Base-by-base conservation (phyloP, 2,329 filamentous ascomycete species). In the Hymenoscyphus infarciens region DNA sequence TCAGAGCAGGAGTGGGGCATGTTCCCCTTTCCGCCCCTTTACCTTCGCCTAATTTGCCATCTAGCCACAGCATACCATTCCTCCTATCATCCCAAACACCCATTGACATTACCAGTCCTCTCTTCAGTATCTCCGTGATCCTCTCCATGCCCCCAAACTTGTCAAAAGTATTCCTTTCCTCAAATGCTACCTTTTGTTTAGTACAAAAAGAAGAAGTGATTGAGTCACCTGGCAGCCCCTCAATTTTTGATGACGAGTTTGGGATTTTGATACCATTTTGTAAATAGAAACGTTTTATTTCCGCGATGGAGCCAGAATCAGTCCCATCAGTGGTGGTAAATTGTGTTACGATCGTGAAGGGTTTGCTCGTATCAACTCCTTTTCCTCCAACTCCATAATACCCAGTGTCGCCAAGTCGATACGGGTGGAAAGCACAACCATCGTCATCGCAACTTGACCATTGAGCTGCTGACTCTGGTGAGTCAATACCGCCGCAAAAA, bases 201-300 rank as follows among this genome's bases (percentile, higher is more conserved):
- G 75, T 75, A 76, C 86, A 88, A 77, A 80, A 86, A 1, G 75
- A 74, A 55, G 80, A 76, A 62, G 80, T 85, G 77, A 88, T 79
- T 22, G 76, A 76, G 74, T 82, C 81, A 70, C 78, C 80, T 15
- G 52, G 69, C 29, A 83, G 76, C 25, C 79, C 81, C 2, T 72
- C 65, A 63, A 82, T 73, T 56, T 76, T 74, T 5, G 78, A 74
- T 57, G 69, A 71, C 6, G 80, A 77, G 72, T 84, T 82, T 63
- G 79, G 75, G 65, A 83, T 80, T 58, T 82, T 77, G 83, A 85
- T n/a, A 7, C 57, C 57, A 31, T 59, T 59, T 59, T 59, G 57
- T 5, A 52, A n/a, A 22, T 59, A 59, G 70, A 83, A 75, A 65
- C 83, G 80, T 60, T 78, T 77, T 69, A 85, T 81, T 68, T 82